phyloP scores from a whole-genome alignment of 192 early-diverging fungal species.

The Spizellomyces sp. region DNA sequence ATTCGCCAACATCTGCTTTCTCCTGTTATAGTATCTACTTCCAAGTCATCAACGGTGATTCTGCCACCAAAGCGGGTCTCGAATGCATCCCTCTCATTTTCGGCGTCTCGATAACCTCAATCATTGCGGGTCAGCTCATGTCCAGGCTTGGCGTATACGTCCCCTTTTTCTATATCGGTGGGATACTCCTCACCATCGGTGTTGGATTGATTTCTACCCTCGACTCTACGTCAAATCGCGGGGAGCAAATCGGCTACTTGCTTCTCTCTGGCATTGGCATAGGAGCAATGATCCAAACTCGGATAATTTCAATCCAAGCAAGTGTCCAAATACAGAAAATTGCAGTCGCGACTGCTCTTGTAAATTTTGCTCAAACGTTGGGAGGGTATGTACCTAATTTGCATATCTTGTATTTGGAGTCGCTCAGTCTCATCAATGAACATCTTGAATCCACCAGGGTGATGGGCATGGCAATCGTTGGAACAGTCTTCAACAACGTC shows the following conservation, averaged over 20 bases:
- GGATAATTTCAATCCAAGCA: constrained; percentile 74
- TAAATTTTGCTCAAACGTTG: constrained; percentile 66
- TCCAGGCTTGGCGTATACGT: constrained; percentile 61
- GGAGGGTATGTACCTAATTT: constrained; percentile 35
- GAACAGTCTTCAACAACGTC: constrained; percentile 68
- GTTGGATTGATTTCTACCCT: constrained; percentile 66
- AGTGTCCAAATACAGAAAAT: constrained; percentile 64
- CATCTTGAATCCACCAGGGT: constrained; percentile 35
- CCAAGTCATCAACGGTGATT: constrained; percentile 74
- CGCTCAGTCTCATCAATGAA: neutral
- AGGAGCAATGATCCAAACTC: constrained; percentile 74
- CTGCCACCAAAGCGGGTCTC: constrained; percentile 75
- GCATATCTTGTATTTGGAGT: constrained; percentile 8
- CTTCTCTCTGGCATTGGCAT: constrained; percentile 75
- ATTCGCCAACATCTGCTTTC: neutral
- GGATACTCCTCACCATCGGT: constrained; percentile 63
- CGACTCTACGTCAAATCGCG: constrained; percentile 49
- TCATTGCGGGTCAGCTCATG: constrained; percentile 65
- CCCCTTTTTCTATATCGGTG: constrained; percentile 65
- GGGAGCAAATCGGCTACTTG: constrained; percentile 61
- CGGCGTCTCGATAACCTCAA: constrained; percentile 70
- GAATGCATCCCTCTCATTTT: constrained; percentile 73
- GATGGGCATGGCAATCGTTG: constrained; percentile 68
- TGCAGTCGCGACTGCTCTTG: constrained; percentile 73
- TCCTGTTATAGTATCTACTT: constrained; percentile 60